Conservation (phyloP, 345 rosid genomes). For the Cardamine occulta region DNA sequence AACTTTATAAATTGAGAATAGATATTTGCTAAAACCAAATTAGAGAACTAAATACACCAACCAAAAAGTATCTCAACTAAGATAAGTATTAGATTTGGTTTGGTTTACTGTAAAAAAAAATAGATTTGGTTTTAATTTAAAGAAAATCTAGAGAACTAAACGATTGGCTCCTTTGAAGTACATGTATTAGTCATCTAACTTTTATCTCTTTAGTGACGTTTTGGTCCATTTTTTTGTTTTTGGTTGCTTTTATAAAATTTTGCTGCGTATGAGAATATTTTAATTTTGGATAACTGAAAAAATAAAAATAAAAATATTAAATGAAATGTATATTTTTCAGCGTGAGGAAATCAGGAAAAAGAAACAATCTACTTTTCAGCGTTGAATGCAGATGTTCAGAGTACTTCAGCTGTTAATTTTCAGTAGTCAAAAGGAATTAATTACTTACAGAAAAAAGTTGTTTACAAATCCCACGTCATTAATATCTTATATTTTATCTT, state of each 20-base stretch:
- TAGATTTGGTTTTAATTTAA: conserved; percentile 19
- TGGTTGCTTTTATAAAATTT: neutral
- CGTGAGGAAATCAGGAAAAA: conserved; percentile 22
- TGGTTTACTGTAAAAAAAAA: neutral
- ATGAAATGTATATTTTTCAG: conserved; percentile 2
- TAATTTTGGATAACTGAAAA: neutral
- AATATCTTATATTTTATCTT: neutral
- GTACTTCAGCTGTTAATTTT: conserved; percentile 41
- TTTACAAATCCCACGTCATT: conserved; percentile 45
- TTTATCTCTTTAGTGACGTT: conserved; percentile 13
- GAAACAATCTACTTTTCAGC: conserved; percentile 36
- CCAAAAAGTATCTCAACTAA: conserved; percentile 18
- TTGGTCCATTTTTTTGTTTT: neutral
- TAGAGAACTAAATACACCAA: neutral
- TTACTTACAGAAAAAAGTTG: conserved; percentile 39
- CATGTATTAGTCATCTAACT: neutral
- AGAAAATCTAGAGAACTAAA: conserved; percentile 10
- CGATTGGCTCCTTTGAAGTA: conserved; percentile 11
- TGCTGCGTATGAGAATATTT: neutral
- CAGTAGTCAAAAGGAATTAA: conserved; percentile 41
- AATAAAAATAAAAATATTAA: neutral
- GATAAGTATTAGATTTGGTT: conserved; percentile 14
- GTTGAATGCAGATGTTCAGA: conserved; percentile 44
- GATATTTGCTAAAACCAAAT: neutral
- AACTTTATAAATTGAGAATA: neutral